Evolutionary conservation across 2,329 filamentous ascomycete species (phyloP).

Genomic region (Beauveria rudraprayagi): DNA sequence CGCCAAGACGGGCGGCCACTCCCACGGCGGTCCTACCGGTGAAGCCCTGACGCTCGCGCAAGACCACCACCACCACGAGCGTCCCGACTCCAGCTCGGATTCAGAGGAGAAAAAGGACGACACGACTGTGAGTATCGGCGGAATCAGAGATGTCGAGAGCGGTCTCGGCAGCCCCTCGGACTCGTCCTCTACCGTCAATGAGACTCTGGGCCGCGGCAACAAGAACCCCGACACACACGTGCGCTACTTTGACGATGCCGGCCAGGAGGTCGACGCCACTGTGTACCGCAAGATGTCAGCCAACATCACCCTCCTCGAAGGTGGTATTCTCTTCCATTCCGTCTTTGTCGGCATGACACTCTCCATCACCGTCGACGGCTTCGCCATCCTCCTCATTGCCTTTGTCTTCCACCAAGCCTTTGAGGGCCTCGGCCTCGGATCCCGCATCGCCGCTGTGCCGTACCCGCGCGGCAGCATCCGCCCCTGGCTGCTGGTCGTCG

Average conservation of each 20-base stretch:
- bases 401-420: slow-evolving; percentile 68
- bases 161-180: not conserved
- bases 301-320: slow-evolving; percentile 68
- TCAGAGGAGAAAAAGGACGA: slow-evolving; percentile 19
- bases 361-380: slow-evolving; percentile 59
- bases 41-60: not conserved
- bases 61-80: slow-evolving; percentile 1
- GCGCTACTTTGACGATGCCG: slow-evolving; percentile 30
- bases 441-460: slow-evolving; percentile 59
- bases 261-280: slow-evolving; percentile 34
- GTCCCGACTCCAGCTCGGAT: not conserved
- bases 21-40: slow-evolving; percentile 49
- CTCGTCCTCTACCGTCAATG: not conserved
- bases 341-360: slow-evolving; percentile 69
- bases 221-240: not conserved
- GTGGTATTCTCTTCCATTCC: slow-evolving; percentile 71
- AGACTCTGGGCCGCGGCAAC: slow-evolving; percentile 10
- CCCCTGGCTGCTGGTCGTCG: slow-evolving; percentile 53
- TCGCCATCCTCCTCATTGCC: slow-evolving; percentile 58
- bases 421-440: slow-evolving; percentile 60
- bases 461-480: slow-evolving; percentile 48
- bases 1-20: slow-evolving; percentile 49
- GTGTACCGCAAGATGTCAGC: slow-evolving; percentile 56
- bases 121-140: slow-evolving; percentile 12
- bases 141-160: slow-evolving; percentile 30